Evolutionary conservation across 192 early-diverging fungal species (phyloP), one percentile per base, ranked within the genome.

Genomic region (Backusella australiensis): DNA sequence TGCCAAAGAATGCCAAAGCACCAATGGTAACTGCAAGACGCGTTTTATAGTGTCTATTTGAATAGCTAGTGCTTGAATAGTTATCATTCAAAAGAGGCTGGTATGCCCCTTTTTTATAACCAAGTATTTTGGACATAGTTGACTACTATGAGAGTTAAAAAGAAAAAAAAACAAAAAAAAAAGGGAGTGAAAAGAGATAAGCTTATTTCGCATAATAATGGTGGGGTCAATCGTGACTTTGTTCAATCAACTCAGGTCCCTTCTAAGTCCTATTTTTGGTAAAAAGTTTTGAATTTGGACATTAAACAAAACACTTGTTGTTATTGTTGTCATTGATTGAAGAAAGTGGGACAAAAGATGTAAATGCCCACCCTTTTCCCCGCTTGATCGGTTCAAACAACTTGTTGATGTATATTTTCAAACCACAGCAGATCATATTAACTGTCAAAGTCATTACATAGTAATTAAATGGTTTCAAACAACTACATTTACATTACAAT

Each of bases 1-100:
- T 26, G 6, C 53, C 53, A 74, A 74, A 74, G 49, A 74, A n/a
- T 17, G 56, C 34, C 32, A 74, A 35, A 7, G 56, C 52, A 63
- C 53, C 53, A n/a, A 74, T 1, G 1, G 53, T 36, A 34, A 15
- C 6, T n/a, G 23, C 34, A 41, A 56, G 34, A 29, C 72, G n/a
- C 12, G 29, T 74, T 3, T 56, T 63, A 12, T 63, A 26, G 3
- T 12, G 56, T 63, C 1, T 63, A 12, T 26, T 63, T 63, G 56
- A 63, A 63, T 63, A 29, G 8, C 26, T 63, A 8, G 0, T 29
- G 12, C 26, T 63, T 29, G 56, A 63, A 3, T 26, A 29, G 56
- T 14, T 63, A 9, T 26, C 23, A 5, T 63, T 26, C 56, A 63
- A 63, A 63, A 63, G 56, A 63, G 56, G 56, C 21, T 63, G 56